Conservation (phyloP, 176 grass and related monocot species). For the Cenchrus purpureus region DNA sequence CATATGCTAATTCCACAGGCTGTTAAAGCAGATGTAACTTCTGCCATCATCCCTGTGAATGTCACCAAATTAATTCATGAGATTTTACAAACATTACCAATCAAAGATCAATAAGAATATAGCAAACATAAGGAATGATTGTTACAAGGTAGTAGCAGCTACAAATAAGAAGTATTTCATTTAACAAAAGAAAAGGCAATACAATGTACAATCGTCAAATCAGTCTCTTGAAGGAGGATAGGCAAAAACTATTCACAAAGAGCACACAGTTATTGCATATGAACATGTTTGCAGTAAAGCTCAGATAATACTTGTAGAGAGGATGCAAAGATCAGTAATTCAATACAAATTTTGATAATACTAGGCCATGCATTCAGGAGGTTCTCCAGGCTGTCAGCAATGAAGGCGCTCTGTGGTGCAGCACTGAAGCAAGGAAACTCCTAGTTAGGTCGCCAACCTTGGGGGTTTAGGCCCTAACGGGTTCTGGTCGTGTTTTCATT, state of each 20-base stretch:
- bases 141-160: neutral
- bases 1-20: slow-evolving; percentile 83
- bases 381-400: too few relatives aligned
- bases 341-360: too few relatives aligned
- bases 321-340: neutral
- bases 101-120: slow-evolving; percentile 28
- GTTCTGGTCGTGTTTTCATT: too few relatives aligned
- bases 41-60: slow-evolving; percentile 87
- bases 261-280: slow-evolving; percentile 6
- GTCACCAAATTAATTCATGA: slow-evolving; percentile 31
- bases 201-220: neutral
- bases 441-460: too few relatives aligned
- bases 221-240: neutral
- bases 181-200: slow-evolving; percentile 21
- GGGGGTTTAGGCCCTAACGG: too few relatives aligned
- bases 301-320: slow-evolving; percentile 20
- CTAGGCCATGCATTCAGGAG: too few relatives aligned
- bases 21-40: slow-evolving; percentile 82
- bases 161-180: slow-evolving; percentile 9
- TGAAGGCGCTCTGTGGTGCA: too few relatives aligned
- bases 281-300: slow-evolving; percentile 22
- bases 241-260: slow-evolving; percentile 23
- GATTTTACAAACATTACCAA: slow-evolving; percentile 31
- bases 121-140: neutral
- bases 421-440: too few relatives aligned